Base-by-base conservation (phyloP, 2,329 filamentous ascomycete genomes). In the Microsporum audouinii region DNA sequence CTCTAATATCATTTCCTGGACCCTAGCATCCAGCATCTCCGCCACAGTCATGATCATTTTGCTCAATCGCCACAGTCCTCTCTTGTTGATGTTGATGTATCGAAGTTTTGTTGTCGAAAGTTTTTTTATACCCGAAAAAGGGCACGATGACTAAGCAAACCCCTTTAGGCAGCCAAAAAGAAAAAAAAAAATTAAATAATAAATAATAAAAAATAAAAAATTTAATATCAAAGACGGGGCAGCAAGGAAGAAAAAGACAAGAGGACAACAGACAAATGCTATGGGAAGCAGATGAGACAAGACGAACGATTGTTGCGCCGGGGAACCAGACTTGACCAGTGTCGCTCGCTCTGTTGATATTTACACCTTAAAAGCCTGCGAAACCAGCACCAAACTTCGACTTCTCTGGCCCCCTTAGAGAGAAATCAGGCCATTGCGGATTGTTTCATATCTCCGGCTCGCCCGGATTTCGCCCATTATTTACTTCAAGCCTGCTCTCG, bases 391-490 rank as follows among this genome's bases (percentile, higher is more conserved):
- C 6, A 51, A 31, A 14, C 14, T 29, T 51, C 43, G 43, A 27
- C 43, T 47, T 5, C 43, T 3, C 39, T 56, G 12, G 17, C n/a
- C 39, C 31, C 55, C 36, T 57, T 17, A 43, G 27, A 57, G 1
- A 14, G 39, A n/a, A 29, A 51, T 59, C 57, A 59, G 41, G n/a
- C 57, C 57, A 59, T 59, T 41, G 5, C 41, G 41, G 45, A 59
- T 27, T 1, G 39, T 56, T 56, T 33, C 43, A 23, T 12, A 47
- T 29, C 23, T 33, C 47, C 58, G 61, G 61, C 45, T 63, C 45
- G 45, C 39, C 38, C 59, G 58, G 56, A 60, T 29, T 45, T 59
- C 8, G 58, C 57, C 31, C 31, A 36, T 34, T 34, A 33, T 33
- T 14, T 55, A n/a, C 8, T 34, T 55, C 51, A 17, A 36, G 33